Base-by-base conservation (phyloP, 176 grass and related monocot species). In the Saccharum spontaneum region DNA sequence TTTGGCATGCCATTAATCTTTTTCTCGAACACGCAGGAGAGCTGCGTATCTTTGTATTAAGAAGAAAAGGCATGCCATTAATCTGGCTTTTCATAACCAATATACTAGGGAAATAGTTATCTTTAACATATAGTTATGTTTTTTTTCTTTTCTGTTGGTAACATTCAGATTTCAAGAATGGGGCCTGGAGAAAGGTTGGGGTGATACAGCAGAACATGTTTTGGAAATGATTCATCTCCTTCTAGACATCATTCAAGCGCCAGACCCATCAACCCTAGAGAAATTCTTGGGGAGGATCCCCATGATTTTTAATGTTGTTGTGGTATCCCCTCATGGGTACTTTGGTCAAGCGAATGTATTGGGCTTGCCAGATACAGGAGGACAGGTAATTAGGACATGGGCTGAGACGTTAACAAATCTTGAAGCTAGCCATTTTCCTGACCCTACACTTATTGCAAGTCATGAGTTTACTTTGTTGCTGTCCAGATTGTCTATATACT, bases 171-270 rank as follows among this genome's bases (percentile, higher is more conserved):
- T 96, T 88, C 97, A 99, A 91, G 97, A 94, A 85, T 91, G 92
- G 97, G 93, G 97, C 38, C 92, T 99, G 90, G 97, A 99, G 84
- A 96, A 92, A 87, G 97, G 97, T 57, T 99, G 97, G 97, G 97
- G 97, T 76, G 91, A 99, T 83, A 99, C 93, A 69, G 83, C 97
- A 87, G 87, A 85, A 66, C 60, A 75, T 88, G 91, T 99, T 54
- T 85, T 99, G 67, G 91, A 99, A 82, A 99, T 94, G 97, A 89
- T 99, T 67, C 93, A 92, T 89, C 93, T 99, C 75, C 92, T 99
- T 79, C 65, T 96, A 78, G 97, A 99, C 77, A 75, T 99, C 73
- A 86, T 99, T 70, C 97, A 99, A 65, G 97, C 97, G 0, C 97
- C 97, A 64, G 97, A 99, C 83, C 97, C 97, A 64, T 92, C 93